Evolutionary conservation across 257 asterid species (phyloP), one percentile per base, ranked within the genome.

Genomic region (Cruciata laevipes): DNA sequence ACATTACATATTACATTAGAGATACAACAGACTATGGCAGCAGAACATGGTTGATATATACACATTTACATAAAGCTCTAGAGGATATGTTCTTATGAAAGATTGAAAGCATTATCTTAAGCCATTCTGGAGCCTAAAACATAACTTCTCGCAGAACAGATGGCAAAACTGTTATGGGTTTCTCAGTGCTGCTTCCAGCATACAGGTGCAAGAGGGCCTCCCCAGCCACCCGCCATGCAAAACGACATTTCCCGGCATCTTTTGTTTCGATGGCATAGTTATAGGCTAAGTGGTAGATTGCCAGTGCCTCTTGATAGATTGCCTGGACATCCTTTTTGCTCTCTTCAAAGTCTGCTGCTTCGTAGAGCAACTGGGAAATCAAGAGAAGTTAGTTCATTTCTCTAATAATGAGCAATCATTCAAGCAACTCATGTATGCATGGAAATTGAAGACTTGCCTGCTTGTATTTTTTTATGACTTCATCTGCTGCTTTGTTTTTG

Each of bases 171-270:
- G 62, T 31, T 20, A 86, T 0, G 1, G 86, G 85, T 38, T 37
- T 75, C 59, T 84, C 93, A 57, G 60, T 80, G 1, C 69, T 73
- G 64, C 76, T 70, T 77, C 74, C 68, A 25, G 90, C 87, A 68
- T 55, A 76, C 20, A 81, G 37, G 38, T 42, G 64, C 30, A 81
- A 83, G 5, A 88, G 94, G 7, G 92, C 90, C 56, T 87, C 47
- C 25, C 96, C 93, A 0, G 96, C 96, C 18, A 88, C 86, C 72
- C 40, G 83, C 96, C 97, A 91, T 1, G 89, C 93, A 77, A 91
- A 91, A 24, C 77, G 53, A 61, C 96, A 91, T 74, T 70, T 86
- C 53, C 55, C 52, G 0, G 76, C 74, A 0, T 65, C 78, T 16
- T 21, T 6, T 38, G 0, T 3, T 6, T 33, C 17, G 23, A 8